A percentile compares a stretch with the other conserved stretches of the same genome.
These are phyloP conservation scores for Bidens hawaiensis DNA, from an alignment of 140 eudicot genomes.

Conservation along the genomic window DNA sequence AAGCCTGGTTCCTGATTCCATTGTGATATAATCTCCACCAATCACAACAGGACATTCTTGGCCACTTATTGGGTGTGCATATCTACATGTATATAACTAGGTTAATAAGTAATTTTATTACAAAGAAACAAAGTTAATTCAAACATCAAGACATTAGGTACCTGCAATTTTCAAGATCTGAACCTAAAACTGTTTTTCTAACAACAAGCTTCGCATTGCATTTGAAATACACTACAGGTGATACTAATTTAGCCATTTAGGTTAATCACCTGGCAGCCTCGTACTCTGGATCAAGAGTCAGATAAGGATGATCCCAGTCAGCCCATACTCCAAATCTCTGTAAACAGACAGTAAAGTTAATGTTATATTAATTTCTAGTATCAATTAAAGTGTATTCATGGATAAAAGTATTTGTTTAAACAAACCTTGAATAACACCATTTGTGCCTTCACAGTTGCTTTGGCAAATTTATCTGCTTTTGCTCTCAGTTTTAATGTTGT, in stretches of 20 bases:
- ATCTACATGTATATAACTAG: constrained; percentile 39
- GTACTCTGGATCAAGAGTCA: constrained; percentile 96
- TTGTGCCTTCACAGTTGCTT: constrained; percentile 84
- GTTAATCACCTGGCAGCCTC: constrained; percentile 91
- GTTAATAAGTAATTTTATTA: constrained; percentile 1
- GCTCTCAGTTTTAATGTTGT: constrained; percentile 92
- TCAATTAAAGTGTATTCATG: neutral
- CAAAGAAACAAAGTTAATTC: constrained; percentile 2
- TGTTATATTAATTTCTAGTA: neutral
- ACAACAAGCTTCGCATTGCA: constrained; percentile 75
- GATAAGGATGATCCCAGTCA: constrained; percentile 96
- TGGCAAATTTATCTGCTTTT: constrained; percentile 96
- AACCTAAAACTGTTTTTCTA: constrained; percentile 60
- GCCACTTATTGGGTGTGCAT: constrained; percentile 69
- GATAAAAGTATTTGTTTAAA: neutral
- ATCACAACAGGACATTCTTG: constrained; percentile 94
- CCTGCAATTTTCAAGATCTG: constrained; percentile 94
- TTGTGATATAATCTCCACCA: constrained; percentile 97
- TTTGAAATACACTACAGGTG: constrained; percentile 28
- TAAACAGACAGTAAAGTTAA: constrained; percentile 3
- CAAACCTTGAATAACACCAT: constrained; percentile 96
- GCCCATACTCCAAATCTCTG: constrained; percentile 98
- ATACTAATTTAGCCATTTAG: constrained; percentile 1
- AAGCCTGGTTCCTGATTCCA: constrained; percentile 98
- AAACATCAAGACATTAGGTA: constrained; percentile 13